phyloP scores from a whole-genome alignment of 75 land plant species.

The Chamaecyparis obtusa region DNA sequence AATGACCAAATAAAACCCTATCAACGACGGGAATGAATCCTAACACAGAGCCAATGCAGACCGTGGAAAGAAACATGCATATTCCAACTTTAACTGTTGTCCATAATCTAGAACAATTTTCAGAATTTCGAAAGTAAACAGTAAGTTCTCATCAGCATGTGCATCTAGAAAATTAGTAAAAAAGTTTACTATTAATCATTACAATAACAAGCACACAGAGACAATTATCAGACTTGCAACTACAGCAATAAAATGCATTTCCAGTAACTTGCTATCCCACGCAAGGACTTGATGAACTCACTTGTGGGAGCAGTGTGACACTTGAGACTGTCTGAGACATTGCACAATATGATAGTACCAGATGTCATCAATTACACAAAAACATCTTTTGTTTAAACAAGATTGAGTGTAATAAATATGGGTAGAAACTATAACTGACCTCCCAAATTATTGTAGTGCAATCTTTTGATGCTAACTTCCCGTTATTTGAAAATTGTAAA shows the following conservation, averaged over 20 bases:
- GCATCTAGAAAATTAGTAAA: background rate
- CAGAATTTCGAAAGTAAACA: background rate
- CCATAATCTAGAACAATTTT: background rate
- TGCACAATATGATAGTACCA: background rate
- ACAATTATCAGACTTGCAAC: background rate
- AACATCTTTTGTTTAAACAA: background rate
- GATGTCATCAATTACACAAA: background rate
- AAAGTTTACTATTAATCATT: background rate
- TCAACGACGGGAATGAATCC: background rate
- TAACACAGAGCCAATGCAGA: background rate
- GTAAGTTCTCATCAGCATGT: background rate
- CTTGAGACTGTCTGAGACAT: background rate
- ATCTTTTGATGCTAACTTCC: conserved; percentile 82
- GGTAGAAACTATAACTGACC: conserved; percentile 36
- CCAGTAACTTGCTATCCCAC: background rate
- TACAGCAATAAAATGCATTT: background rate
- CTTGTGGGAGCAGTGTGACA: background rate
- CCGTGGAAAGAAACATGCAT: background rate
- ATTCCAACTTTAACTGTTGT: background rate
- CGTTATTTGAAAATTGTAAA: conserved; percentile 87
- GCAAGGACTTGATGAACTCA: background rate
- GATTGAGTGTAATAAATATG: background rate
- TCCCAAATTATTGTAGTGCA: conserved; percentile 83
- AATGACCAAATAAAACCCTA: background rate
- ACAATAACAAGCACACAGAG: background rate